Percentiles rank a stretch among this genome's conserved stretches.
Conservation (phyloP, 805 yeast genomes). For the Grigorovia yakushimaensis region DNA sequence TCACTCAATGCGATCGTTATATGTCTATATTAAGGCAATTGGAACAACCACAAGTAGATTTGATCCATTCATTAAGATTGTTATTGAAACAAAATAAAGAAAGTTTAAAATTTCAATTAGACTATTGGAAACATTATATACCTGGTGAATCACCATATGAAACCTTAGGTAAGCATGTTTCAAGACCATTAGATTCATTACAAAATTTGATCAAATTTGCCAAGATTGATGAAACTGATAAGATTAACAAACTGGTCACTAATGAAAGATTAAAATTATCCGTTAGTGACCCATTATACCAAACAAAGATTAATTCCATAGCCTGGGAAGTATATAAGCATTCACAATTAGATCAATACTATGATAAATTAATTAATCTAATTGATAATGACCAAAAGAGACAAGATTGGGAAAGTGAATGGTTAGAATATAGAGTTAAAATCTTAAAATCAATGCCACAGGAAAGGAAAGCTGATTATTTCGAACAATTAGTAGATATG, state of each 20-base stretch:
- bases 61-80: slow-evolving; percentile 37
- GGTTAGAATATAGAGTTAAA: slow-evolving; percentile 47
- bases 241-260: slow-evolving; percentile 34
- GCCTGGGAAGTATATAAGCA: slow-evolving; percentile 39
- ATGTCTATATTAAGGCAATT: slow-evolving; percentile 34
- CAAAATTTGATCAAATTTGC: slow-evolving; percentile 35
- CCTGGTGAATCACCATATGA: slow-evolving; percentile 53
- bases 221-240: slow-evolving; percentile 32
- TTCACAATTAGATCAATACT: slow-evolving; percentile 45
- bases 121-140: slow-evolving; percentile 39
- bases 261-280: slow-evolving; percentile 43
- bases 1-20: slow-evolving; percentile 37
- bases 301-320: slow-evolving; percentile 30
- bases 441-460: slow-evolving; percentile 45
- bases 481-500: slow-evolving; percentile 40
- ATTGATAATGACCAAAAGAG: slow-evolving; percentile 55
- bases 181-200: slow-evolving; percentile 38
- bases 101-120: slow-evolving; percentile 30
- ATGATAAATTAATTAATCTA: slow-evolving; percentile 46
- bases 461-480: slow-evolving; percentile 31
- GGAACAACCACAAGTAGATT: slow-evolving; percentile 39
- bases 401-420: slow-evolving; percentile 46
- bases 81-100: slow-evolving; percentile 34
- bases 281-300: slow-evolving; percentile 33
- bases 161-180: slow-evolving; percentile 38